Evolutionary conservation across 1,284 basidiomycete species (phyloP), one percentile per base, ranked within the genome.

Genomic region (Ceratobasidium theobromae): DNA sequence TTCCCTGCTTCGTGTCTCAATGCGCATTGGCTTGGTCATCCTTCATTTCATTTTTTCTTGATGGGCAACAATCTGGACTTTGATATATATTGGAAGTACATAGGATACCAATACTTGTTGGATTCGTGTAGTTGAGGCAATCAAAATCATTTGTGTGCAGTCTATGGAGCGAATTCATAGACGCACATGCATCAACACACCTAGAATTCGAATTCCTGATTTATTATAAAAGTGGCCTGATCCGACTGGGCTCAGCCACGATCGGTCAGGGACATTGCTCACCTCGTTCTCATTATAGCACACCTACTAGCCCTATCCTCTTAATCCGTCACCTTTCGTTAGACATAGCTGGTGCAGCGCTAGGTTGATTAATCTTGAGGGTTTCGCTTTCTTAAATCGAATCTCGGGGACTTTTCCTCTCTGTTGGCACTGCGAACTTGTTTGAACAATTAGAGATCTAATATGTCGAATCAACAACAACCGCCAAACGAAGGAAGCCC

Each of bases 191-290:
- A 18, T 43, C 40, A 43, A 43, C 40, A n/a, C 5, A 43, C 40
- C 16, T 5, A 43, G 40, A 52, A 64, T 49, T 51, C 30, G 49
- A 64, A 51, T 48, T 51, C 32, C 33, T 52, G 58, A 33, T 33
- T 40, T 33, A 33, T 9, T n/a, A n/a, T n/a, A n/a, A n/a, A 62
- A 52, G 23, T 51, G 48, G 23, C 48, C 21, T 64, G 48, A 53
- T 62, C 55, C 41, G 41, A 40, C 49, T 64, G 27, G 58, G 30
- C 48, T 40, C 58, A 64, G 46, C 58, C 58, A 64, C 58, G 48
- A 64, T 64, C 58, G 58, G 58, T 9, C 48, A 49, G 57, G 57
- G 8, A 27, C 16, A 30, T 18, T 35, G 25, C 48, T 25, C 27
- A 12, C 23, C 27, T 23, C 12, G 12, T 28, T 43, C 28, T 52